Percentiles rank a stretch among this genome's conserved stretches.
Conservation (phyloP, 768 basidiomycete genomes). For the Macrolepiota fuliginosa region DNA sequence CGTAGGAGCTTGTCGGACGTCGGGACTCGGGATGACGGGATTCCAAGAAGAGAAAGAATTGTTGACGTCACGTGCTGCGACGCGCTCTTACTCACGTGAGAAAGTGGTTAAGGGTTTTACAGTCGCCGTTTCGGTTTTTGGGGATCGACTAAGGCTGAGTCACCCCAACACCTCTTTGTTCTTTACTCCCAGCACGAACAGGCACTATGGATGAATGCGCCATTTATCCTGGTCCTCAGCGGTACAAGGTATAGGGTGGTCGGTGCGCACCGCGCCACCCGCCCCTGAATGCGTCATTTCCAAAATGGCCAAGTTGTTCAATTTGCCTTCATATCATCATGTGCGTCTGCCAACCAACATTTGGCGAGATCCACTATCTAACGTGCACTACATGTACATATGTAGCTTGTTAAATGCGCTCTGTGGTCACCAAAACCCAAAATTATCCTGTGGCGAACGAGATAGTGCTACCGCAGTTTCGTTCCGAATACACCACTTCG, state of each 20-base stretch:
- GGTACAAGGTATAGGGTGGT: neutral
- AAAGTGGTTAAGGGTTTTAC: slow-evolving; percentile 5
- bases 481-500: neutral
- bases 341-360: neutral
- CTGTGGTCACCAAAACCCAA: neutral
- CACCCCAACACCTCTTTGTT: slow-evolving; percentile 4
- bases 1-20: neutral
- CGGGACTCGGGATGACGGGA: no score
- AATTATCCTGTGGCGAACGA: neutral
- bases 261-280: neutral
- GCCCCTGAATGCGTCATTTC: slow-evolving; percentile 9
- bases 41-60: neutral
- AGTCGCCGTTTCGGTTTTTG: slow-evolving; percentile 1
- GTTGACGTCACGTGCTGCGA: slow-evolving; percentile 4
- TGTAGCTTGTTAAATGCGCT: neutral
- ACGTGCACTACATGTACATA: neutral
- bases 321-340: neutral
- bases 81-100: slow-evolving; percentile 7
- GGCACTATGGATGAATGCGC: neutral
- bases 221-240: neutral
- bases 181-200: neutral
- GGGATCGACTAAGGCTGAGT: slow-evolving; percentile 7
- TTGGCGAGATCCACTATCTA: slow-evolving; percentile 3
- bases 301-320: neutral
- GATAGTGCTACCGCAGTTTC: neutral